Conservation (phyloP, 352 stramenopile genomes). For the Blastocystis sp. region DNA sequence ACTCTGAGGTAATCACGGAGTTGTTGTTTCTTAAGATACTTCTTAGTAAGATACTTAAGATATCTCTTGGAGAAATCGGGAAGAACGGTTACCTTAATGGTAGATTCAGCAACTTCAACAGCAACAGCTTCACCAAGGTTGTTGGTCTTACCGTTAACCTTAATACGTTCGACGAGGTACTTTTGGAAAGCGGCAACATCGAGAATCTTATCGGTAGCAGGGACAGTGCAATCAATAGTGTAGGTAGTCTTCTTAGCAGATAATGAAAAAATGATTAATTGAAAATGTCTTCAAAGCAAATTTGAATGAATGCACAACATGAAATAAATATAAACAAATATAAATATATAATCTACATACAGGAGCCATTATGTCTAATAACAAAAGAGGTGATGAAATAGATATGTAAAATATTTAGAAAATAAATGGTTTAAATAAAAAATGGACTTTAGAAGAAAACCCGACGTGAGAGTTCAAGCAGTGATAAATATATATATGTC, state of each 20-base stretch:
- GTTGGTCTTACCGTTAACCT: conserved; percentile 90
- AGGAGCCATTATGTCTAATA: too few species aligned
- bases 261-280: conserved; percentile 19
- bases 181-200: conserved; percentile 95
- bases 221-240: conserved; percentile 74
- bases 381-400: too few species aligned
- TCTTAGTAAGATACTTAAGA: conserved; percentile 92
- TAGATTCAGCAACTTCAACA: conserved; percentile 83
- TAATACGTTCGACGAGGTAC: conserved; percentile 97
- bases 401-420: too few species aligned
- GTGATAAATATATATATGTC: too few species aligned
- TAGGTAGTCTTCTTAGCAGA: conserved; percentile 54
- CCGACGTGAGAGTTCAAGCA: too few species aligned
- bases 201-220: conserved; percentile 93
- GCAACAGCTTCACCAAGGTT: conserved; percentile 75
- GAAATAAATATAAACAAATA: not conserved
- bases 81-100: conserved; percentile 74
- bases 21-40: conserved; percentile 99
- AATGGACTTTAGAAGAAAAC: too few species aligned
- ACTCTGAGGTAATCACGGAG: conserved; percentile 97
- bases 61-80: conserved; percentile 90
- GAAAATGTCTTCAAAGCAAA: not conserved
- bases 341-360: conserved; percentile 10
- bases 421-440: too few species aligned
- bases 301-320: not conserved